Percentiles rank a stretch among this genome's conserved stretches.
These are phyloP conservation scores for Sphaceloma murrayae DNA, from an alignment of 2,329 filamentous ascomycete genomes.

Conservation along the genomic window DNA sequence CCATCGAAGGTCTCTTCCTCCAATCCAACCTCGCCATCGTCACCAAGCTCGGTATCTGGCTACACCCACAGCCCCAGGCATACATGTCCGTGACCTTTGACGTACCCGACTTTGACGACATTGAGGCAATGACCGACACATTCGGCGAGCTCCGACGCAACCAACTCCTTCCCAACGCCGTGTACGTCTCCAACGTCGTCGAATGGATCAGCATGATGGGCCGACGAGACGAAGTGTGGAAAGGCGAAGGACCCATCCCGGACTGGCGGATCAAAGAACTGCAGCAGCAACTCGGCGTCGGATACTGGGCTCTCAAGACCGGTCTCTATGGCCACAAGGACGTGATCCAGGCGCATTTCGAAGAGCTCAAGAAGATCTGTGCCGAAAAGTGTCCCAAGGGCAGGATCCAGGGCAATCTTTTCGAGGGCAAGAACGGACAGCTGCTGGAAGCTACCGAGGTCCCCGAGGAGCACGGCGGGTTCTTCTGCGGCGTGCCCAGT, in stretches of 20 bases:
- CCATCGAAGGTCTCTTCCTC: conserved; percentile 39
- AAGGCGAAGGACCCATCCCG: conserved; percentile 36
- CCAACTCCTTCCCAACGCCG: conserved; percentile 35
- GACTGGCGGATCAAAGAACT: conserved; percentile 36
- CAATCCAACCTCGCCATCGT: conserved; percentile 46
- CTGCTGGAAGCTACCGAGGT: conserved; percentile 1
- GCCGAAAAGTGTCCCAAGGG: conserved; percentile 4
- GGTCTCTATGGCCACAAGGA: conserved; percentile 8
- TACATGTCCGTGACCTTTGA: conserved; percentile 41
- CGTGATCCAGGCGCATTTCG: conserved; percentile 7
- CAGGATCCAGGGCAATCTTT: not conserved
- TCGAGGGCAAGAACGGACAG: conserved; percentile 9
- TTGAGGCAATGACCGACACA: conserved; percentile 37
- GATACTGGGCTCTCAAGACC: conserved; percentile 9
- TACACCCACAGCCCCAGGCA: conserved; percentile 37
- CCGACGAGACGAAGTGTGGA: conserved; percentile 37
- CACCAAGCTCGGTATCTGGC: conserved; percentile 39
- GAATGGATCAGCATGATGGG: conserved; percentile 39
- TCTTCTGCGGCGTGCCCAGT: conserved; percentile 7
- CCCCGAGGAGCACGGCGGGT: conserved; percentile 6
- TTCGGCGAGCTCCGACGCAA: conserved; percentile 38
- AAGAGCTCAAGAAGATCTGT: conserved; percentile 11
- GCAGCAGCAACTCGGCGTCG: conserved; percentile 5
- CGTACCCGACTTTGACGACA: conserved; percentile 39
- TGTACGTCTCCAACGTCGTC: conserved; percentile 40